Evolutionary conservation across 2,329 filamentous ascomycete species (phyloP), one percentile per base, ranked within the genome.

Genomic region (Pseudogymnoascus sp.): DNA sequence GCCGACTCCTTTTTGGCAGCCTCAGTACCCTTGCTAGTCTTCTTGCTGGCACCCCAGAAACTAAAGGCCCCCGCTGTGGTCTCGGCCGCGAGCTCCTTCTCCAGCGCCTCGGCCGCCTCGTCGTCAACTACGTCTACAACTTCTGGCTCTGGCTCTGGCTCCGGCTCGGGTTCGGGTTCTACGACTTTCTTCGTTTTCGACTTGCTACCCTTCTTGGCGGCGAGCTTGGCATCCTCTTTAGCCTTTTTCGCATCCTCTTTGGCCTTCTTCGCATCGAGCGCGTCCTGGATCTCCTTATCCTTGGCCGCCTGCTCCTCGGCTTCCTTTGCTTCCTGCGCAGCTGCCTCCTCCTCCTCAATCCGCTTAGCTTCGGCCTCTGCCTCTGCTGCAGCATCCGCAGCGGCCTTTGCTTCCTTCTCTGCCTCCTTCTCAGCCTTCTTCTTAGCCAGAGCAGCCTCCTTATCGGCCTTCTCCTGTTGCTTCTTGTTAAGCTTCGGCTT

Each of bases 21-120:
- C 67, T 70, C 69, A 67, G 66, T 63, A 68, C 67, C 70, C 66
- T 71, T 72, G 66, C 63, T 68, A 25, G 62, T 62, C 66, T 79
- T 82, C 69, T 80, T 82, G 63, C 75, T 71, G 58, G 77, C 75
- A 64, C 82, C 80, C 83, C 83, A 86, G 75, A 85, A 84, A 67
- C 79, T 79, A 71, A 85, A 86, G 0, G 80, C 71, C 62, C 42
- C 39, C 14, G 60, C 41, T 2, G 25, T 45, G 9, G 42, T 58
- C 42, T 58, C 42, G 22, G 60, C 60, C 23, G 28, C 28, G 41
- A 45, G 61, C 61, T 62, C 61, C 49, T 38, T 60, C 61, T 36
- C 52, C 25, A 62, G 42, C 25, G 35, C 66, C 39, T 67, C 66
- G 6, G 65, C 49, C 61, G 67, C 70, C 41, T 71, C 68, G 25